Evolutionary conservation across 2,329 filamentous ascomycete genomes (phyloP), one percentile per base, ranked within the genome.

Genomic region (Exophiala xenobiotica): DNA sequence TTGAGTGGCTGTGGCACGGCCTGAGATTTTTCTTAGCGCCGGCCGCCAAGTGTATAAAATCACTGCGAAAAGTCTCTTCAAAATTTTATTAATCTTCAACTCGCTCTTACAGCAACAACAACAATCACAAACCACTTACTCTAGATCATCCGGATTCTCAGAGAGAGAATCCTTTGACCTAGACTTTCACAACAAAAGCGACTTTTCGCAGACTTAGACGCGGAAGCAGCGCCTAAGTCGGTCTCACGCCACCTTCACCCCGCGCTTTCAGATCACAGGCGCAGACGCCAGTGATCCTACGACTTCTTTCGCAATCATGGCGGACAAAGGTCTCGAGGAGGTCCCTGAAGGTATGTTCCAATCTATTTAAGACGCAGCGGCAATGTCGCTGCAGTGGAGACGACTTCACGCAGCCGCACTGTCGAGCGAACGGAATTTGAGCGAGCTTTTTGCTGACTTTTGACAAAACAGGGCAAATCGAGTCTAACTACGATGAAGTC

Each of bases 401-500:
- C 5, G 11, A 14, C 16, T 14, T 11, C 29, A 11, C 11, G 9
- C 29, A 33, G 29, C 29, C 11, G 11, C 29, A 11, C 29, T 3
- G 11, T 11, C 5, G 16, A 11, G 16, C 38, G 24, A 19, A 51
- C 14, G n/a, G n/a, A n/a, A n/a, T 39, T 56, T 43, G 24, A 16
- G 8, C 11, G 43, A 38, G 26, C 31, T 24, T 27, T 43, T 12
- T 7, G 46, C 45, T 56, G 38, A 49, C 23, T 49, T 49, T 53
- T 39, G 4, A 41, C 14, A 33, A 31, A 47, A 42, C 74, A 96
- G 92, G 87, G 78, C 90, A 95, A 81, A 99, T 99, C 83, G 95
- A 99, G 84, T 96, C 91, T 73, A 99, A 99, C 89, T 99, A 97
- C 81, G 93, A 99, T 83, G 91, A 97, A 84, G 91, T 92, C 70